Conservation (phyloP, 345 rosid species). For the Corymbia maculata region DNA sequence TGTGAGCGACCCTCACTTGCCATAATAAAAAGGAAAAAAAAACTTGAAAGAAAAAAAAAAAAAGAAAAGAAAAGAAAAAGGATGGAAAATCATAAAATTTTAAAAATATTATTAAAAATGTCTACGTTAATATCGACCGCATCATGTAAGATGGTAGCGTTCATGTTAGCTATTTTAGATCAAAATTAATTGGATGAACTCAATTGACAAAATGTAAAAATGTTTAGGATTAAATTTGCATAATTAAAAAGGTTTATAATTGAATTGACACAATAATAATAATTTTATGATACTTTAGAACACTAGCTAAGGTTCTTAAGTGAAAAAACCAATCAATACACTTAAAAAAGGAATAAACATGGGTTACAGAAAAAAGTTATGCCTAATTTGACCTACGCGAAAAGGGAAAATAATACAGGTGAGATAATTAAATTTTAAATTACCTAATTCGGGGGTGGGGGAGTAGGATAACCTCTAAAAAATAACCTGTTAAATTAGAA, state of each 20-base stretch:
- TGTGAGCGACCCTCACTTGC: accelerated
- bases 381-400: not conserved
- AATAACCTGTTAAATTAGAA: not conserved
- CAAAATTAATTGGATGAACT: not conserved
- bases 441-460: not conserved
- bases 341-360: not conserved
- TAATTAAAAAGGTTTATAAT: too few species aligned
- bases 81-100: too few species aligned
- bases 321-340: not conserved
- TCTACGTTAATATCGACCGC: not conserved
- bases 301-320: not conserved
- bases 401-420: not conserved
- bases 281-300: not conserved
- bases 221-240: too few species aligned
- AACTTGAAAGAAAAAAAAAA: accelerated
- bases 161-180: accelerated
- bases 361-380: not conserved
- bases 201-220: too few species aligned
- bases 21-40: too few species aligned
- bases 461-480: not conserved
- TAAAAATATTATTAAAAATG: too few species aligned
- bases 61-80: accelerated
- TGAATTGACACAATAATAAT: too few species aligned
- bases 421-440: not conserved
- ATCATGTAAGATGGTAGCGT: not conserved